phyloP scores from a whole-genome alignment of 352 stramenopile species.

The Phytophthora agathidicida region DNA sequence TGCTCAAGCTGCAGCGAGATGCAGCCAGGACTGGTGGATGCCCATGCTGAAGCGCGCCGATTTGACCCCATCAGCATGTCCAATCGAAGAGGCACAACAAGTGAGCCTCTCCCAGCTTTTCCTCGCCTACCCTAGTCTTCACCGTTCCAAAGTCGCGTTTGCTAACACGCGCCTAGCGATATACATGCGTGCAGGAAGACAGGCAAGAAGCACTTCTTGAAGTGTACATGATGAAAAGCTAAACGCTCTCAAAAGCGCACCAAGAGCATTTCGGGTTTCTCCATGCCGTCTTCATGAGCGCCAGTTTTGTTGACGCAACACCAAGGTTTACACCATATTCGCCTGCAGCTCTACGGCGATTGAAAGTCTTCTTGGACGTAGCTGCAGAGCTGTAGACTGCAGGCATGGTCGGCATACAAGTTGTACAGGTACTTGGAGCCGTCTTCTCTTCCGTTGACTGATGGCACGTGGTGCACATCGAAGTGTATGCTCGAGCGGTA shows the following conservation, averaged over 20 bases:
- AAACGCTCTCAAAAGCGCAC: background rate
- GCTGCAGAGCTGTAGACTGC: background rate
- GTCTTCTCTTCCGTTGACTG: background rate
- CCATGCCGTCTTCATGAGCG: background rate
- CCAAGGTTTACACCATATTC: background rate
- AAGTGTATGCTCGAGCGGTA: slow-evolving; percentile 2
- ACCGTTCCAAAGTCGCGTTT: background rate
- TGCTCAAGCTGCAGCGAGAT: slow-evolving; percentile 4
- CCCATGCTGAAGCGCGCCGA: background rate
- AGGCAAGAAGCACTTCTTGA: too few species aligned
- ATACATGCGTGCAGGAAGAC: too few species aligned
- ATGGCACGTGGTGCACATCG: background rate
- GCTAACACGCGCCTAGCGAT: background rate
- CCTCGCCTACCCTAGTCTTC: background rate
- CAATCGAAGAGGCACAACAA: slow-evolving; percentile 8
- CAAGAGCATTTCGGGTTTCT: background rate
- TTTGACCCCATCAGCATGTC: slow-evolving; percentile 3
- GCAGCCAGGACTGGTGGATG: slow-evolving; percentile 13
- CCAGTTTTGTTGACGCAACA: background rate
- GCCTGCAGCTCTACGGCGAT: background rate
- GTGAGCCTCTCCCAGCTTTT: background rate
- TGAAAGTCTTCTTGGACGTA: too few species aligned
- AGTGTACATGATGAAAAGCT: slow-evolving; percentile 1
- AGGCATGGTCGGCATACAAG: background rate
- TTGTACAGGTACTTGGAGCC: background rate